A percentile compares a stretch with the other conserved stretches of the same genome.
phyloP scores from a whole-genome alignment of 352 stramenopile genomes.

The Globisporangium viniferum region DNA sequence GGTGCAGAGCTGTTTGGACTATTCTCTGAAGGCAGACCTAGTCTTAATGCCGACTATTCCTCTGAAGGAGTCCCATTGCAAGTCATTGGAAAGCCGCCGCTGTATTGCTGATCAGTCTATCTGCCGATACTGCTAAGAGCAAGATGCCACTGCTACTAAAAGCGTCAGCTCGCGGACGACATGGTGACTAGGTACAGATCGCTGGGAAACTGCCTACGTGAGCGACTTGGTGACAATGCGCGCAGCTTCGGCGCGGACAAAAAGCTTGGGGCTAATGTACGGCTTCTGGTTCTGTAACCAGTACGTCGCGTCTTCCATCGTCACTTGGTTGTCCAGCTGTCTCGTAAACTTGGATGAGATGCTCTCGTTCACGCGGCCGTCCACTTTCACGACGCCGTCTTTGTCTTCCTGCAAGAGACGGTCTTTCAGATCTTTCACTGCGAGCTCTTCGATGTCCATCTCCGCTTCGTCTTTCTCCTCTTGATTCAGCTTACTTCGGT shows the following conservation, averaged over 20 bases:
- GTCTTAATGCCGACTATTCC: not conserved
- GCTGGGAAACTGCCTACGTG: slow-evolving; percentile 22
- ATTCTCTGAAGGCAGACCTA: not conserved
- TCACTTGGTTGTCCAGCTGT: slow-evolving; percentile 67
- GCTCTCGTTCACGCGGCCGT: slow-evolving; percentile 83
- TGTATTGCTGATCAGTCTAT: not conserved
- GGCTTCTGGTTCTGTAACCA: slow-evolving; percentile 84
- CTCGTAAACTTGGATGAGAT: slow-evolving; percentile 53
- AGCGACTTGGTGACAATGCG: slow-evolving; percentile 83
- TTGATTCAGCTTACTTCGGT: slow-evolving; percentile 70
- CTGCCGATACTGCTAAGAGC: no score
- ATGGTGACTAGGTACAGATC: not conserved
- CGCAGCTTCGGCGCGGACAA: slow-evolving; percentile 74
- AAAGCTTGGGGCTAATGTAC: slow-evolving; percentile 80
- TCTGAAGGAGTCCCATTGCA: no score
- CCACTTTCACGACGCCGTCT: slow-evolving; percentile 59
- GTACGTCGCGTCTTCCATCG: slow-evolving; percentile 77
- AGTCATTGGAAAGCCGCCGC: no score
- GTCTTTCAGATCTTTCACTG: slow-evolving; percentile 81
- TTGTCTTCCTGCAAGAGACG: slow-evolving; percentile 77
- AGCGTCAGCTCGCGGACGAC: not conserved
- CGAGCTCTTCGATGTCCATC: slow-evolving; percentile 84
- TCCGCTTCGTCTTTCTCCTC: slow-evolving; percentile 84
- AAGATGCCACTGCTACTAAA: not conserved
- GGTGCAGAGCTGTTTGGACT: not conserved